A percentile compares a stretch with the other conserved stretches of the same genome.
phyloP scores from a whole-genome alignment of 306 rosid genomes.

The Medicago arabica region DNA sequence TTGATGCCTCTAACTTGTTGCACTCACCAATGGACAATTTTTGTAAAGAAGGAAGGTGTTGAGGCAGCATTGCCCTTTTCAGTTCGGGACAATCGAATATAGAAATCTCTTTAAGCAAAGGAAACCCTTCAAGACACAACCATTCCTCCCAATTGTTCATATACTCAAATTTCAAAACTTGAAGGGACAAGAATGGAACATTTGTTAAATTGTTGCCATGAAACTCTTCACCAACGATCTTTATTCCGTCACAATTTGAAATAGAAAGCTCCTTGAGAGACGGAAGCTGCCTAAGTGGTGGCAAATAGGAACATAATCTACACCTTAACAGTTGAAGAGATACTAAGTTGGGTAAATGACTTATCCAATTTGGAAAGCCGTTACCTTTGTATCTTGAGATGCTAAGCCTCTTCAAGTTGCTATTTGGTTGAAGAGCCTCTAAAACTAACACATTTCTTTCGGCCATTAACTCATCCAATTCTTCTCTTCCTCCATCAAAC shows the following conservation, averaged over 20 bases:
- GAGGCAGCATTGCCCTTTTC: neutral
- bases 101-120: slow-evolving; percentile 17
- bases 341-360: neutral
- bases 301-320: neutral
- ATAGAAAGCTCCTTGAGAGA: too few relatives aligned
- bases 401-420: neutral
- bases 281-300: too few relatives aligned
- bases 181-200: neutral
- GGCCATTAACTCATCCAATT: too few relatives aligned
- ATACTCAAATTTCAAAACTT: neutral
- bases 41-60: too few relatives aligned
- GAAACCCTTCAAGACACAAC: slow-evolving; percentile 13
- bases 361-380: slow-evolving; percentile 42
- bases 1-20: neutral
- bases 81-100: neutral
- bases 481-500: neutral
- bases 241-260: too few relatives aligned
- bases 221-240: too few relatives aligned
- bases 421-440: slow-evolving; percentile 14
- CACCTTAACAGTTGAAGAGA: neutral
- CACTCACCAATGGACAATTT: neutral
- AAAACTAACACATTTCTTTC: neutral
- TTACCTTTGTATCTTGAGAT: neutral
- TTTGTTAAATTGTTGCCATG: too few relatives aligned
- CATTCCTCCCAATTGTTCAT: slow-evolving; percentile 30